These are phyloP conservation scores for Gastrodia elata DNA, from an alignment of 106 monocot species.

Conservation along the genomic window DNA sequence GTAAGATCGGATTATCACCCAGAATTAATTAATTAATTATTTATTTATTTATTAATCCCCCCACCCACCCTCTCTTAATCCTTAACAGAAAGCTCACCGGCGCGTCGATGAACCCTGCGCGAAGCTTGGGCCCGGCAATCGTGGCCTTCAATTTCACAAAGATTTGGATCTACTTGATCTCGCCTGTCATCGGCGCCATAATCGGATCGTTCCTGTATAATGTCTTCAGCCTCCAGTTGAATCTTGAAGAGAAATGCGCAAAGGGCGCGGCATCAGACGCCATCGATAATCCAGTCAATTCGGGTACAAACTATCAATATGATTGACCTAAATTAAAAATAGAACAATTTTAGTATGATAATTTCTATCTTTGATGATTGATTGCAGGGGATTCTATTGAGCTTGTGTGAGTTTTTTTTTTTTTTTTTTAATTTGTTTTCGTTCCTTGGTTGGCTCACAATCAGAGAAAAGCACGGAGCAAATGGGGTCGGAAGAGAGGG, in stretches of 20 bases:
- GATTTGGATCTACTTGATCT: conserved; percentile 24
- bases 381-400: too few species aligned
- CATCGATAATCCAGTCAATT: too few species aligned
- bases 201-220: conserved; percentile 13
- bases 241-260: background rate
- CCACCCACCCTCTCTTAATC: background rate
- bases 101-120: conserved; percentile 37
- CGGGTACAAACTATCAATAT: too few species aligned
- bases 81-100: conserved; percentile 24
- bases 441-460: too few species aligned
- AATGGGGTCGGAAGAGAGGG: too few species aligned
- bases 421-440: too few species aligned
- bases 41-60: background rate
- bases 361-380: too few species aligned
- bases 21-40: background rate
- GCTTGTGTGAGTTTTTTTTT: too few species aligned
- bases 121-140: conserved; percentile 27
- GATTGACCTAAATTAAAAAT: too few species aligned
- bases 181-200: conserved; percentile 16
- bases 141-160: conserved; percentile 6
- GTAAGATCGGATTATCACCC: background rate
- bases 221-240: background rate
- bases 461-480: too few species aligned
- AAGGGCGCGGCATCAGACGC: too few species aligned
- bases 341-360: too few species aligned